Conservation (phyloP, 2,329 filamentous ascomycete genomes). For the Pestalotiopsis sp. region DNA sequence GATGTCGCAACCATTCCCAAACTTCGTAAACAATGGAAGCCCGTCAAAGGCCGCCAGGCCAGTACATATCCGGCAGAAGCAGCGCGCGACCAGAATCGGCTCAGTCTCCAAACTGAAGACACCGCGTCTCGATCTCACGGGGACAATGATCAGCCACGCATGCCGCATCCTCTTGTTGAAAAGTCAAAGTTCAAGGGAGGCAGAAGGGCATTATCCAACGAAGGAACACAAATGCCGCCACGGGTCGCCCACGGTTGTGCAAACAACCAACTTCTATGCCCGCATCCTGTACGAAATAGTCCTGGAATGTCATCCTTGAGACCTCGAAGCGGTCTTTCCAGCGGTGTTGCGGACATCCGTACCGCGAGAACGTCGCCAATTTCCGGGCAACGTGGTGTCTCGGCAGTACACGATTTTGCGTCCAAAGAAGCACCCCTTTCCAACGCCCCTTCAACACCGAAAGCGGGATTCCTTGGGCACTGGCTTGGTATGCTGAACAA, state of each 20-base stretch:
- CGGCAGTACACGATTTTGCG: not conserved
- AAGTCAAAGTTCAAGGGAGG: not conserved
- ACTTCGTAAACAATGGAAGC: conserved; percentile 13
- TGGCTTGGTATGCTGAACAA: not conserved
- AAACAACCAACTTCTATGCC: not conserved
- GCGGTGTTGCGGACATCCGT: not conserved
- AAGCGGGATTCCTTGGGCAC: not conserved
- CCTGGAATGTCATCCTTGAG: not conserved
- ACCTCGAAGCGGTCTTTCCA: not conserved
- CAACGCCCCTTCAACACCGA: not conserved
- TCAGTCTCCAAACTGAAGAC: conserved; percentile 51
- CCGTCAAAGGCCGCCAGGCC: conserved; percentile 6
- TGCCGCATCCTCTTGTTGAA: not conserved
- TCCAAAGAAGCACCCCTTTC: not conserved
- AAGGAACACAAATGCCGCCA: not conserved
- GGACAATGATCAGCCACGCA: not conserved
- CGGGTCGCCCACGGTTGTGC: not conserved
- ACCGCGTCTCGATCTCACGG: conserved; percentile 11
- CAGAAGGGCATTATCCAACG: not conserved
- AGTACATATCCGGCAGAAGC: conserved; percentile 3
- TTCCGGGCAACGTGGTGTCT: not conserved
- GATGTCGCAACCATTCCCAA: not conserved
- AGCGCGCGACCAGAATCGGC: conserved; percentile 23
- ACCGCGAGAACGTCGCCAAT: not conserved
- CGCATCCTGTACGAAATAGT: not conserved